A percentile compares a stretch with the other conserved stretches of the same genome.
Evolutionary conservation across 116 monocot species (phyloP).

Genomic region (Iris pallida): DNA sequence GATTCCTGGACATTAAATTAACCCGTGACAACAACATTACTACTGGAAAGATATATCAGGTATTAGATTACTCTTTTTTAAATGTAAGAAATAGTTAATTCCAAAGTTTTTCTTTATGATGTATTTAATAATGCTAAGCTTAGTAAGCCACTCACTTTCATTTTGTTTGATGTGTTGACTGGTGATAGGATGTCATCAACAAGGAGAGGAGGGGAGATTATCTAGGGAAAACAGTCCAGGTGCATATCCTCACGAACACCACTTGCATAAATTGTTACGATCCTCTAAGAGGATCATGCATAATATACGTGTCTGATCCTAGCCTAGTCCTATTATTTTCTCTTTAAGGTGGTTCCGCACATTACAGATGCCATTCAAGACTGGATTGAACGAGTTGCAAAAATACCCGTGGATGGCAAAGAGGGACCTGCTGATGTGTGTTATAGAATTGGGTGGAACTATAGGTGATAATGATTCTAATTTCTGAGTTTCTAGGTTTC

Average conservation of each 20-base stretch:
- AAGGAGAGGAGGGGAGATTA: conserved; percentile 71
- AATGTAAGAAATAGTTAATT: background rate
- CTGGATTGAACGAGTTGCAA: conserved; percentile 70
- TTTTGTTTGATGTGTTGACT: conserved; percentile 5
- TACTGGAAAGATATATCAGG: conserved; percentile 51
- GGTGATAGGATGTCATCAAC: conserved; percentile 49
- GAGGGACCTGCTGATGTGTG: conserved; percentile 79
- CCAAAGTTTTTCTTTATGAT: background rate
- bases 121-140: background rate
- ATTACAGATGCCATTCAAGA: conserved; percentile 81
- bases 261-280: background rate
- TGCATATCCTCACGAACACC: conserved; percentile 3
- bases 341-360: conserved; percentile 73
- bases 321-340: background rate
- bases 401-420: conserved; percentile 72
- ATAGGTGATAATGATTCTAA: conserved; percentile 40
- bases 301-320: conserved; percentile 1
- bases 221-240: conserved; percentile 90
- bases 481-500: too few relatives aligned
- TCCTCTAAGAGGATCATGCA: background rate
- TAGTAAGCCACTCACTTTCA: background rate
- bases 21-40: conserved; percentile 53
- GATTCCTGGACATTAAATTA: conserved; percentile 39
- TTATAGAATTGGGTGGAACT: conserved; percentile 88
- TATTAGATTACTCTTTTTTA: conserved; percentile 1